Base-by-base conservation (phyloP, 768 basidiomycete species). In the Mycena polygramma region DNA sequence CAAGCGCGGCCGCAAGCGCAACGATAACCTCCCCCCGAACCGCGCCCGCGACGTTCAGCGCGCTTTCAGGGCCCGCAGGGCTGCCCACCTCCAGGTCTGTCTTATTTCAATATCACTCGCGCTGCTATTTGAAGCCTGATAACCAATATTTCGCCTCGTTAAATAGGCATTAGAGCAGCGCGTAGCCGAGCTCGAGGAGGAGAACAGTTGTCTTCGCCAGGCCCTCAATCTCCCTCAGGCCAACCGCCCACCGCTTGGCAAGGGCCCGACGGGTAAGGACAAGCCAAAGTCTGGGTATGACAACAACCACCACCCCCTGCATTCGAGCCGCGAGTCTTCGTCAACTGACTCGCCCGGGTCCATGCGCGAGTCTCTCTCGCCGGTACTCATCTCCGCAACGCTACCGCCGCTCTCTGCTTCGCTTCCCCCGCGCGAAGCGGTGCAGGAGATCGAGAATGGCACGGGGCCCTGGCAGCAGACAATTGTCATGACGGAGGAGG, bases 1-100 rank as follows among this genome's bases (percentile, higher is more conserved):
- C 71, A 95, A 94, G 83, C 91, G 94, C 76, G 94, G 94, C 70
- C 89, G 94, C 76, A 95, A 95, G 77, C 85, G 94, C 78, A 92
- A 93, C 80, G 91, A 93, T 80, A 91, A 88, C 76, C 88, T 93
- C 54, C 92, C 92, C 68, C 92, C 92, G 6, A 92, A 92, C 75
- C 89, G 94, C 71, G 94, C 95, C 36, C 85, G 95, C 67, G 95
- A 96, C 76, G 94, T 96, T 20, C 95, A 97, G 78, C 83, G 95
- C 77, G 95, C 94, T 11, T 97, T 96, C 83, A 88, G 95, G 71
- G 95, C 95, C 41, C 85, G 95, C 73, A 89, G 95, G 75, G 94
- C 94, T 70, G 94, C 94, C 66, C 95, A 96, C 80, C 86, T 97
- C 63, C 88, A 92, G 85, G 93, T 75, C 73, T 78, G 79, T 73